phyloP scores from a whole-genome alignment of 2,329 filamentous ascomycete species.

The Fusarium sp. region DNA sequence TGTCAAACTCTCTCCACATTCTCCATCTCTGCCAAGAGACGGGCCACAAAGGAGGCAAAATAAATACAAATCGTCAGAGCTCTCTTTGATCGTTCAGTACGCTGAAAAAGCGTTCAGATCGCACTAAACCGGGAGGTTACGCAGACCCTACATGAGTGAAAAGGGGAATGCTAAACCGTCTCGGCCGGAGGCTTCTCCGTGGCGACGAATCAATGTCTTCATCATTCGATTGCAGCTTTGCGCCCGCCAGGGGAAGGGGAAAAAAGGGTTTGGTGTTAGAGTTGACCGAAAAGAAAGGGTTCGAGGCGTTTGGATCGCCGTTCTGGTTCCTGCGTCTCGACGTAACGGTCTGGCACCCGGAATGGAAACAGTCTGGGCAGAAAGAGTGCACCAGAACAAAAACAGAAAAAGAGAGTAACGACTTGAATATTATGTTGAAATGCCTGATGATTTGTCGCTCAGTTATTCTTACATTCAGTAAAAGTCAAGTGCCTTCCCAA shows the following conservation, averaged over 20 bases:
- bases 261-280: neutral
- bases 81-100: conserved; percentile 68
- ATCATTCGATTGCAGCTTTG: conserved; percentile 58
- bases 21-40: neutral
- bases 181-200: conserved; percentile 18
- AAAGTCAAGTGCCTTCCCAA: conserved; percentile 15
- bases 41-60: conserved; percentile 5
- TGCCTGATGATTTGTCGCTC: conserved; percentile 5
- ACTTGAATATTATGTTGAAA: conserved; percentile 33
- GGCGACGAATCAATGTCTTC: conserved; percentile 54
- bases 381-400: neutral
- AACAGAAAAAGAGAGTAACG: conserved; percentile 19
- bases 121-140: conserved; percentile 43
- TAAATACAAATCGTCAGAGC: conserved; percentile 49
- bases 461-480: conserved; percentile 17
- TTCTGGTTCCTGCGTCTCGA: neutral
- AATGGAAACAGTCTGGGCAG: neutral
- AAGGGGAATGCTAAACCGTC: conserved; percentile 45
- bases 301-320: neutral
- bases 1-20: neutral
- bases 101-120: conserved; percentile 51
- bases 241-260: neutral
- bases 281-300: neutral
- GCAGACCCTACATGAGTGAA: conserved; percentile 3
- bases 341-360: neutral